Base-by-base conservation (phyloP, 352 stramenopile species). In the Phytopythium litorale region DNA sequence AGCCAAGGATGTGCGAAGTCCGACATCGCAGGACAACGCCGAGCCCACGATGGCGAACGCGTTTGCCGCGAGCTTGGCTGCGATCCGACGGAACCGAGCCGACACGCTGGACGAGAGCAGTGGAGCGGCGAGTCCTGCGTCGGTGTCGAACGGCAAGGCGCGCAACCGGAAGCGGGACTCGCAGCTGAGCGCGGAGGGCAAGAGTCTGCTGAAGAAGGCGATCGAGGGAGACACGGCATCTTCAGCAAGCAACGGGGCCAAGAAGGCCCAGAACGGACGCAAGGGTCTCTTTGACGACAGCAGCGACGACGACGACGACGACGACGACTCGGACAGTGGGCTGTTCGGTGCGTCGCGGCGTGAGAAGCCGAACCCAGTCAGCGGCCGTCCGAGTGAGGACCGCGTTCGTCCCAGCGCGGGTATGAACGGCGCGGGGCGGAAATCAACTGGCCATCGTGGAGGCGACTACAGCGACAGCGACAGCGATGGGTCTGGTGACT, bases 201-300 rank as follows among this genome's bases (percentile, higher is more conserved):
- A 94, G 35, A 71, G 77, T n/a, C 78, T 94, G 5, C 61, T 89
- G 37, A 75, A 87, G 58, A 87, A 89, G 51, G 84, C 81, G 11
- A 86, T 92, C 23, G 62, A 61, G 18, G 54, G 55, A n/a, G 71
- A 73, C 49, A 65, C 69, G 18, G 45, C 52, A 21, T 54, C 57
- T 38, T 43, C 58, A 30, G 16, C 45, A 25, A 52, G 23, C 23
- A 52, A 52, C 23, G 23, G 46, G n/a, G 33, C 60, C n/a, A 78
- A 71, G 30, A 63, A 60, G 23, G 73, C 75, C 16, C 16, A 62
- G 16, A 67, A 65, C 8, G 77, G 79, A 52, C 76, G 84, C 3
- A 89, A 76, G 51, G 84, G 84, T 7, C 64, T 95, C 2, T 95
- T 95, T 67, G 86, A 95, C 63, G 85, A 91, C 38, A 95, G 84